Evolutionary conservation across 2,329 filamentous ascomycete genomes (phyloP).

Genomic region (Penicillium sp.): DNA sequence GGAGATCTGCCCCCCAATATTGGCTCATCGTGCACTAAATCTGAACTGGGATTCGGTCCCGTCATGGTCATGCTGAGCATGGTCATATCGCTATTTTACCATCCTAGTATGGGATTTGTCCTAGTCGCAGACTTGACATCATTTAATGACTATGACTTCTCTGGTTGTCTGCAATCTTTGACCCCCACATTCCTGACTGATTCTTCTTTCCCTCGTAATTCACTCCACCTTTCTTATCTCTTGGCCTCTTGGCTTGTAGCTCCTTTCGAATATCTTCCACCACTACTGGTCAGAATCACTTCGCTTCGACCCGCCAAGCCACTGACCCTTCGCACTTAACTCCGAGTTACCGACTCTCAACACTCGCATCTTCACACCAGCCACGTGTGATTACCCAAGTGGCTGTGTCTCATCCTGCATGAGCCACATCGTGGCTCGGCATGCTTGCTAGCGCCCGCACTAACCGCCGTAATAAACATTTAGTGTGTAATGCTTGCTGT

Average conservation of each 20-base stretch:
- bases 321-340: neutral
- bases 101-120: neutral
- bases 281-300: too few relatives aligned
- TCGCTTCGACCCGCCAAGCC: neutral
- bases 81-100: neutral
- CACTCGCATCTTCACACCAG: slow-evolving; percentile 11
- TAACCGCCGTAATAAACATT: neutral
- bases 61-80: neutral
- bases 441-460: neutral
- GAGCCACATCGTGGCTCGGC: slow-evolving; percentile 28
- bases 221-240: neutral
- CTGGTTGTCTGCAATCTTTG: neutral
- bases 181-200: neutral
- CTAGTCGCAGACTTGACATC: slow-evolving; percentile 6
- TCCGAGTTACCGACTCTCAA: neutral
- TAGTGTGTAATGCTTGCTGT: neutral
- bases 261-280: too few relatives aligned
- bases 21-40: neutral
- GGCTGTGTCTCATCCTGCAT: slow-evolving; percentile 23
- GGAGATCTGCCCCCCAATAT: neutral
- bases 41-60: neutral
- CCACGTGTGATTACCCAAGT: slow-evolving; percentile 30
- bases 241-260: neutral
- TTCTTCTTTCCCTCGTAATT: neutral
- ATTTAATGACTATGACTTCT: neutral